These are phyloP conservation scores for Pezicula radicicola DNA, from an alignment of 2,329 filamentous ascomycete species.

Conservation along the genomic window DNA sequence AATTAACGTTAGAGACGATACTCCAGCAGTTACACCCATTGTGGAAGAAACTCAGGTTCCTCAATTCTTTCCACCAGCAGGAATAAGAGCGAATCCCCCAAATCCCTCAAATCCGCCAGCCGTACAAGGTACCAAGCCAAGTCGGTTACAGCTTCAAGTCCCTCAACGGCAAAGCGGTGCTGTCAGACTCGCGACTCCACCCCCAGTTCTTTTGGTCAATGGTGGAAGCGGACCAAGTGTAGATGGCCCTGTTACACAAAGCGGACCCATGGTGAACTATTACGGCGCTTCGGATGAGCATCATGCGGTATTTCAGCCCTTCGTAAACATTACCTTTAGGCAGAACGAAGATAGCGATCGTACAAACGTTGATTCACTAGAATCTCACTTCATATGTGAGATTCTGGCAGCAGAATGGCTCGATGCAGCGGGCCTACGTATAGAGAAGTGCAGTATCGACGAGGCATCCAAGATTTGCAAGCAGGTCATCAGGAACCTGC, in stretches of 20 bases:
- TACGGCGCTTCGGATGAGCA: slow-evolving; percentile 17
- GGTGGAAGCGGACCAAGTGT: slow-evolving; percentile 34
- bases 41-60: slow-evolving; percentile 36
- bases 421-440: slow-evolving; percentile 41
- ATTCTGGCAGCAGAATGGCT: slow-evolving; percentile 50
- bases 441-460: slow-evolving; percentile 42
- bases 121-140: slow-evolving; percentile 33
- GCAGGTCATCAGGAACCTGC: slow-evolving; percentile 50
- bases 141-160: slow-evolving; percentile 58
- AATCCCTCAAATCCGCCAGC: slow-evolving; percentile 4
- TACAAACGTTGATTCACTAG: slow-evolving; percentile 56
- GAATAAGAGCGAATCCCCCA: slow-evolving; percentile 14
- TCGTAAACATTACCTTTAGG: slow-evolving; percentile 24
- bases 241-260: slow-evolving; percentile 6
- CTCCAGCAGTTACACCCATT: slow-evolving; percentile 38
- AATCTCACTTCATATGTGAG: slow-evolving; percentile 50
- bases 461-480: slow-evolving; percentile 54
- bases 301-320: slow-evolving; percentile 18
- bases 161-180: slow-evolving; percentile 58
- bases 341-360: slow-evolving; percentile 28
- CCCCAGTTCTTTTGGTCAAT: slow-evolving; percentile 48
- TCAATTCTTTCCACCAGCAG: slow-evolving; percentile 28
- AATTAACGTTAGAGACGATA: slow-evolving; percentile 39
- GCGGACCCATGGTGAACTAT: slow-evolving; percentile 24
- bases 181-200: slow-evolving; percentile 60